These are phyloP conservation scores for Psilocybe azurescens DNA, from an alignment of 768 basidiomycete genomes.

Conservation along the genomic window DNA sequence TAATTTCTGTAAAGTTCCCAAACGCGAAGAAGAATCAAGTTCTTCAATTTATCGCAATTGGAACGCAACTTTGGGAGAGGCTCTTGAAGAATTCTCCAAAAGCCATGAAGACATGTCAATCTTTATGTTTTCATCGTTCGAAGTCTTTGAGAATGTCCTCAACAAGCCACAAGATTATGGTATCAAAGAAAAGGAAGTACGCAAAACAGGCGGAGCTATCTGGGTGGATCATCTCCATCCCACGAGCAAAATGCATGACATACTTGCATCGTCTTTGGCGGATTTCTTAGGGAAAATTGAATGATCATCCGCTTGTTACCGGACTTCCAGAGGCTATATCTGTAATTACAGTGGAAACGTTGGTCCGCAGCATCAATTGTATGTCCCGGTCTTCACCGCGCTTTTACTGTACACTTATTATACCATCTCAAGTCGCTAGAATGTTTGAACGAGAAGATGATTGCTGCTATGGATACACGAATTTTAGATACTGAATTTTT, in stretches of 20 bases:
- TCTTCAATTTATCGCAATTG: slow-evolving; percentile 33
- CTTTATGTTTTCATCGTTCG: slow-evolving; percentile 55
- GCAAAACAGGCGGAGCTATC: slow-evolving; percentile 41
- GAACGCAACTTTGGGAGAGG: slow-evolving; percentile 45
- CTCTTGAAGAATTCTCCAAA: slow-evolving; percentile 38
- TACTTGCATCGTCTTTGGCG: slow-evolving; percentile 49
- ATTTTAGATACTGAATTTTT: neutral
- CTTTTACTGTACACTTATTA: neutral
- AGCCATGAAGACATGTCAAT: slow-evolving; percentile 49
- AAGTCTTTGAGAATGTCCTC: slow-evolving; percentile 51
- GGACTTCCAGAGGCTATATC: neutral
- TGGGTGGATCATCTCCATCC: slow-evolving; percentile 61
- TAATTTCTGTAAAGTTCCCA: neutral
- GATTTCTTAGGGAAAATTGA: slow-evolving; percentile 36
- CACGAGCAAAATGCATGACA: slow-evolving; percentile 51
- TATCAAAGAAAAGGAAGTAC: slow-evolving; percentile 38
- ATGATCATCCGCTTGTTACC: neutral
- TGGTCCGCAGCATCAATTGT: neutral
- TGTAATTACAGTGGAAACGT: neutral
- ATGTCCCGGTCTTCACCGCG: neutral
- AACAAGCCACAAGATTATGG: slow-evolving; percentile 47
- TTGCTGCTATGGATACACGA: slow-evolving; percentile 6
- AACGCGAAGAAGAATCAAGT: neutral
- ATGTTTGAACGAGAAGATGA: neutral
- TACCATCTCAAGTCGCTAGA: neutral